Base-by-base conservation (phyloP, 306 rosid species). In the Urtica urens region DNA sequence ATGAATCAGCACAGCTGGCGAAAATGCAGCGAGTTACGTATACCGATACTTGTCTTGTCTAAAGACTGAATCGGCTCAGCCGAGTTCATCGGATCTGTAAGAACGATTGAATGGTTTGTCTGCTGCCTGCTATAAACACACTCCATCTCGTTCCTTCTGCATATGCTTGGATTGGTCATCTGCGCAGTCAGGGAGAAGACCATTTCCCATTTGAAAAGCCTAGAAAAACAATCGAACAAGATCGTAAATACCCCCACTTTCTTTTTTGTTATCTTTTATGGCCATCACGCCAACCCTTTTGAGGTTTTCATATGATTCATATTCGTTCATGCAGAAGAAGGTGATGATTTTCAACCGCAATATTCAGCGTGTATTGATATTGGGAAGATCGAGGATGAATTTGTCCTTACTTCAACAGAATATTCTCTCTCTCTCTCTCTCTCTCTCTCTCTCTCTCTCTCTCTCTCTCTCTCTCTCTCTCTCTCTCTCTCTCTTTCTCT, bases 1-100 rank as follows among this genome's bases (percentile, higher is more conserved):
- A 72, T 77, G 74, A 80, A 81, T 66, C 87, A 58, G 55, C 90
- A 90, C 72, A 84, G 81, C 63, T 84, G 97, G 97, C 79, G 81
- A 53, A 79, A 59, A 39, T n/a, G 97, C 95, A 54, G 95, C 95
- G 24, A 77, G 64, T 44, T 90, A 79, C 73, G 74, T 90, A 24
- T 90, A 84, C 62, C 64, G 77, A 56, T 84, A 84, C 69, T 70
- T 84, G 31, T 49, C 80, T 68, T 93, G 97, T 59, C 77, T 90
- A 78, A 77, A 59, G 72, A 62, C 60, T 20, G 95, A 81, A 72
- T 65, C 72, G 12, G 54, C 77, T 57, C 63, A n/a, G n/a, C 65
- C 66, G 31, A 59, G 67, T 58, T 77, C 87, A 23, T 44, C 62
- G 71, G 68, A 72, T 49, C 71, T 84, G 70, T 87, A 81, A 57